A percentile compares a stretch with the other conserved stretches of the same genome.
Evolutionary conservation across 495 filamentous ascomycete species (phyloP).

Genomic region (Apodospora peruviana): DNA sequence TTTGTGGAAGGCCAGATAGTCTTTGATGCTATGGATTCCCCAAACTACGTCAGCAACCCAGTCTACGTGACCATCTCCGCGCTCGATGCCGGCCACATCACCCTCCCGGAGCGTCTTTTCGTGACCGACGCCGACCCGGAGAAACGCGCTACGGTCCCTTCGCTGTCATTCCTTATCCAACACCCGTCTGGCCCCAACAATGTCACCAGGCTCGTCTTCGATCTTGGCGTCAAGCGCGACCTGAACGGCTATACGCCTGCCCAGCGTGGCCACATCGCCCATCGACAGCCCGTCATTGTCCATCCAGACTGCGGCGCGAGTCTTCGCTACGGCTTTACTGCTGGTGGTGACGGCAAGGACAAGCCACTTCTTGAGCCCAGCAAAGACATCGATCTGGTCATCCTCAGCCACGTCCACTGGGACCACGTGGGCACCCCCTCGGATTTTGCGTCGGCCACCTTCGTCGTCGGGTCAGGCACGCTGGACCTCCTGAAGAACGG

Average conservation of each 20-base stretch:
- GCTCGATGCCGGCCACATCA: slow-evolving; percentile 25
- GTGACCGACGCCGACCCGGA: slow-evolving; percentile 26
- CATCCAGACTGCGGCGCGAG: slow-evolving; percentile 33
- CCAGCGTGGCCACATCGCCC: slow-evolving; percentile 33
- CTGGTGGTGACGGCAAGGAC: not conserved
- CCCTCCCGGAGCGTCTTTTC: slow-evolving; percentile 32
- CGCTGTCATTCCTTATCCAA: slow-evolving; percentile 33
- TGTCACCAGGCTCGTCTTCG: slow-evolving; percentile 39
- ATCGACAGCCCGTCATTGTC: slow-evolving; percentile 31
- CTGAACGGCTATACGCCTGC: slow-evolving; percentile 30
- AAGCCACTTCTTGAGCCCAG: slow-evolving; percentile 11
- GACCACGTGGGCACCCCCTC: slow-evolving; percentile 45
- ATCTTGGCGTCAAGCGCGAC: slow-evolving; percentile 42
- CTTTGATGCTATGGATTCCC: too few relatives aligned
- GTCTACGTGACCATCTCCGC: slow-evolving; percentile 22
- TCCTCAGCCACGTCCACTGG: slow-evolving; percentile 48
- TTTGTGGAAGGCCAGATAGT: too few relatives aligned
- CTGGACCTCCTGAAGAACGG: slow-evolving; percentile 31
- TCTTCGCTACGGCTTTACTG: slow-evolving; percentile 24
- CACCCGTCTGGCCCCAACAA: slow-evolving; percentile 13
- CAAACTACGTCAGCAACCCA: too few relatives aligned
- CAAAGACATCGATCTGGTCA: slow-evolving; percentile 36
- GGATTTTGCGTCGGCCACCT: slow-evolving; percentile 38
- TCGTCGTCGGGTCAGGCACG: slow-evolving; percentile 43
- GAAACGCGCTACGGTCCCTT: slow-evolving; percentile 26